Evolutionary conservation across 73 alveolate genomes (phyloP).

Genomic region (Durusdinium trenchii): DNA sequence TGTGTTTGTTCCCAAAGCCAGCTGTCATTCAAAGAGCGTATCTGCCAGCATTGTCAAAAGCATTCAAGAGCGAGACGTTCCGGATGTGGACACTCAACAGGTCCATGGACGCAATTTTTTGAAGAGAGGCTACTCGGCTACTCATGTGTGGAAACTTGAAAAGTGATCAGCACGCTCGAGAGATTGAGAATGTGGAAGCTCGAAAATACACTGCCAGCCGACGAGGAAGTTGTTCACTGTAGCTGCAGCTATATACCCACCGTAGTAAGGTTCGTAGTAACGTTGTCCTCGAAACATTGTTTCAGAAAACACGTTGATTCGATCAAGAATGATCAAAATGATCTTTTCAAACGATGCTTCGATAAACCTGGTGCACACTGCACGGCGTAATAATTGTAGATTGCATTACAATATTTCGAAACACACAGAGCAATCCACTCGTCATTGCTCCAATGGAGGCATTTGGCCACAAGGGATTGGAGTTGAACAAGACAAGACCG

Average conservation of each 20-base stretch:
- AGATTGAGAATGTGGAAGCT: neutral
- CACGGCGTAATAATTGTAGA: conserved; percentile 23
- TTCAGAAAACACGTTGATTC: conserved; percentile 53
- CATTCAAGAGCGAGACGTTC: conserved; percentile 28
- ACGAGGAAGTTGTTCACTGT: conserved; percentile 9
- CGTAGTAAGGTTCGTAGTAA: conserved; percentile 29
- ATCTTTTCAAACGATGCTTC: neutral
- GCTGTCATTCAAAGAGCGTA: conserved; percentile 42
- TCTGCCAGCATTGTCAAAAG: conserved; percentile 27
- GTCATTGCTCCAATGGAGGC: too few relatives aligned
- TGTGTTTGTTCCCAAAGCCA: conserved; percentile 36
- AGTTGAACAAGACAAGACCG: too few relatives aligned
- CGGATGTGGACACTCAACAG: conserved; percentile 23
- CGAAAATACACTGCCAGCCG: neutral
- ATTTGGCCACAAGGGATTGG: too few relatives aligned
- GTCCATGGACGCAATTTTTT: neutral
- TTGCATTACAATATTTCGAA: too few relatives aligned
- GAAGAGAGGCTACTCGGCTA: conserved; percentile 13
- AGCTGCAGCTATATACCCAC: too few relatives aligned
- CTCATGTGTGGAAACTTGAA: neutral
- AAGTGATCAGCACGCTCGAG: neutral
- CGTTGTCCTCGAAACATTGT: conserved; percentile 1
- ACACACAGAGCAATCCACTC: too few relatives aligned
- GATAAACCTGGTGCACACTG: conserved; percentile 14
- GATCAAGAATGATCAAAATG: neutral